Base-by-base conservation (phyloP, 106 monocot species). In the Dioscorea zingiberensis region DNA sequence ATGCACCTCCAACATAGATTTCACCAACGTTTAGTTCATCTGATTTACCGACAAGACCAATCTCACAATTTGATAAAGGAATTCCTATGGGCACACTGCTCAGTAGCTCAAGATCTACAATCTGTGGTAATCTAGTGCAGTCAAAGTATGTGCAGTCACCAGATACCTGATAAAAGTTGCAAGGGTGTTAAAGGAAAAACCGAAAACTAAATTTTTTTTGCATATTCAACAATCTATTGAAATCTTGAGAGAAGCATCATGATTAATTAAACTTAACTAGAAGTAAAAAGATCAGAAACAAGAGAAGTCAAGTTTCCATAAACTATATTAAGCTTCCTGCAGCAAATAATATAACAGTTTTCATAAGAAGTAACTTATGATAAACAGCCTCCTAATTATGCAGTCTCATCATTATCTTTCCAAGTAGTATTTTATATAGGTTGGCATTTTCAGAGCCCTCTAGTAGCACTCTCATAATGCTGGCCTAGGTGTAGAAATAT, bases 101-200 rank as follows among this genome's bases (percentile, higher is more conserved):
- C 24, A 91, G 46, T 12, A 64, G 15, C 21, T 79, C 81, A 27
- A 19, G 38, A 24, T 81, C 65, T 59, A 85, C 79, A 58, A 95
- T 71, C 49, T 62, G 79, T 24, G 78, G 75, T 66, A 95, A 83
- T 60, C 63, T 77, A 71, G 65, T 81, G 85, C 95, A 95, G 75
- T 95, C 79, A 63, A 95, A 95, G 60, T 71, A 95, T 60, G 82
- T 71, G 67, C 95, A 95, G 59, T 95, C 95, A 48, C 91, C 95
- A 60, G 95, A 87, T 8, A 95, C 83, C 95, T 95, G 81, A 76
- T 75, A 77, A 26, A 9, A 17, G 19, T 23, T 38, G 25, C 23
- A 90, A 9, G 30, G 13, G 30, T 46, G 21, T 66, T 19, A 58
- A 29, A 27, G 32, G 19, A 61, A 17, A 61, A 44, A 60, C 90